phyloP scores from a whole-genome alignment of 2,329 filamentous ascomycete genomes.

The Didymella keratinophila region DNA sequence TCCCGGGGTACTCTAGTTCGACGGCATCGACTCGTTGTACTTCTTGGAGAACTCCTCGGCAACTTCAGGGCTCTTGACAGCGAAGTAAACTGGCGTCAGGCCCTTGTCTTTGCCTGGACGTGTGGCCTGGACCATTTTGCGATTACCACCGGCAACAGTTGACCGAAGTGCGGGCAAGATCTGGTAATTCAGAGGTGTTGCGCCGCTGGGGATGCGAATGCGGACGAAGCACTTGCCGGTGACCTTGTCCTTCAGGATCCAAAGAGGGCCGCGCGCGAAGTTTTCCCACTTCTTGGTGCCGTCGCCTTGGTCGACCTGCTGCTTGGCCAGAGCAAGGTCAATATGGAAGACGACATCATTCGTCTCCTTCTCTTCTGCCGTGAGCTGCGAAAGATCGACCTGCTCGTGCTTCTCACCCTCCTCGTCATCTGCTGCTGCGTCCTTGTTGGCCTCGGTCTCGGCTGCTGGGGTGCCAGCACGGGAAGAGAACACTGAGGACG shows the following conservation, averaged over 20 bases:
- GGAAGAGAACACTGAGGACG: constrained; percentile 44
- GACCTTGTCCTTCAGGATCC: constrained; percentile 49
- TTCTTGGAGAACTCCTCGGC: constrained; percentile 41
- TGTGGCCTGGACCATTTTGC: constrained; percentile 42
- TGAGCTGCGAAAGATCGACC: constrained; percentile 43
- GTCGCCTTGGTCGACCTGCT: constrained; percentile 35
- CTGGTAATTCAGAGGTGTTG: constrained; percentile 44
- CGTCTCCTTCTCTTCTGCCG: constrained; percentile 40
- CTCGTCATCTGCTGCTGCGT: constrained; percentile 40
- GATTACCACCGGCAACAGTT: constrained; percentile 34
- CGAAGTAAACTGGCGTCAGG: constrained; percentile 32
- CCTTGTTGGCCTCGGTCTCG: constrained; percentile 43
- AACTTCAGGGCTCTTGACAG: constrained; percentile 40
- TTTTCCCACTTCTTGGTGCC: constrained; percentile 43
- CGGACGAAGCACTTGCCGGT: constrained; percentile 44
- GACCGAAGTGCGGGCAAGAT: constrained; percentile 39
- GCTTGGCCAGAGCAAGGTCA: constrained; percentile 39
- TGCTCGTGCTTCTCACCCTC: constrained; percentile 41
- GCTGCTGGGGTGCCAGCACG: constrained; percentile 49
- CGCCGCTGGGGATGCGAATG: constrained; percentile 44
- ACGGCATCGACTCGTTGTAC: constrained; percentile 40
- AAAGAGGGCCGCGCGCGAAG: constrained; percentile 44
- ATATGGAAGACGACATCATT: constrained; percentile 48
- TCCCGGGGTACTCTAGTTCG: constrained; percentile 16
- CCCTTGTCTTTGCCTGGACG: constrained; percentile 38